These are phyloP conservation scores for Nothophaeocryptopus gaeumannii DNA, from an alignment of 2,329 filamentous ascomycete species.

Conservation along the genomic window DNA sequence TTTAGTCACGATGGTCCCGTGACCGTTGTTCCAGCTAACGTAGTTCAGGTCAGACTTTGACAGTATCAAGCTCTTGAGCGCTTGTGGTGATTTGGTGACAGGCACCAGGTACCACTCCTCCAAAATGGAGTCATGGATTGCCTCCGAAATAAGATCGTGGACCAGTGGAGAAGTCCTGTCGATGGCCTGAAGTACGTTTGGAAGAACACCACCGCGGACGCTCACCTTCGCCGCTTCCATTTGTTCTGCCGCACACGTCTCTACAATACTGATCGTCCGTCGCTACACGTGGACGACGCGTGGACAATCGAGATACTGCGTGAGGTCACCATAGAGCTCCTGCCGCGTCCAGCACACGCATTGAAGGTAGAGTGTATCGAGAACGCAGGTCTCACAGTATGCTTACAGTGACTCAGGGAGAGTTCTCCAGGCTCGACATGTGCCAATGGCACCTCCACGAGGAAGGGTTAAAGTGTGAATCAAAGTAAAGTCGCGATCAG, in stretches of 20 bases:
- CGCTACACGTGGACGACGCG: too few species aligned
- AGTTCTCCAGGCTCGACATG: background rate
- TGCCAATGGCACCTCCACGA: constrained; percentile 6
- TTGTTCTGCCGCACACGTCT: too few species aligned
- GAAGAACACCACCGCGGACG: background rate
- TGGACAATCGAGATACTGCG: background rate
- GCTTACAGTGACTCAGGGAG: background rate
- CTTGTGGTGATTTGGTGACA: constrained; percentile 17
- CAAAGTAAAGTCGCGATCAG: too few species aligned
- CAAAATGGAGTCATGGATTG: constrained; percentile 4
- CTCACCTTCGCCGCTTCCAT: too few species aligned
- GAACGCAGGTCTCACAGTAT: too few species aligned
- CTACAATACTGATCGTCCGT: too few species aligned
- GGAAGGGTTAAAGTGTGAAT: background rate
- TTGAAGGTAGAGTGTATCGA: too few species aligned
- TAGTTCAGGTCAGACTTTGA: background rate
- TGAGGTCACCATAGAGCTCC: background rate
- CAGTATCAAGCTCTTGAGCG: background rate
- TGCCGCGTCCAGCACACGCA: too few species aligned
- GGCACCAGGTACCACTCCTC: constrained; percentile 3
- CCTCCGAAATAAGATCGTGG: background rate
- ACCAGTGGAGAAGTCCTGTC: background rate
- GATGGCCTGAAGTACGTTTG: background rate
- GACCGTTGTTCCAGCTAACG: background rate
- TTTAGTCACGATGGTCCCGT: background rate